A percentile compares a stretch with the other conserved stretches of the same genome.
These are phyloP conservation scores for Chalciporus piperatus DNA, from an alignment of 768 basidiomycete genomes.

Conservation along the genomic window DNA sequence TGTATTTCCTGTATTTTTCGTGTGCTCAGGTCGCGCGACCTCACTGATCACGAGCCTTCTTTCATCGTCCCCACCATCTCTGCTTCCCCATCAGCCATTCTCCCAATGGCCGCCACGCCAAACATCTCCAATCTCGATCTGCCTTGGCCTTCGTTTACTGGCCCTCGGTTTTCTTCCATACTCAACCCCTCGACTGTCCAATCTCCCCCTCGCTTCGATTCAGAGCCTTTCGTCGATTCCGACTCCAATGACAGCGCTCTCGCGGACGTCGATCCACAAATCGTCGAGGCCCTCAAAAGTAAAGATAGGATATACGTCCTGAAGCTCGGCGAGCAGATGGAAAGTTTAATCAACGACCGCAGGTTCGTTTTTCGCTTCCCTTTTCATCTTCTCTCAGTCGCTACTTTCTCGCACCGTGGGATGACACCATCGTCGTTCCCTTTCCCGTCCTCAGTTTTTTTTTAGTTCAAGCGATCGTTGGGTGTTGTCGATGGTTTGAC, in stretches of 20 bases:
- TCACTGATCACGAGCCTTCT: conserved; percentile 8
- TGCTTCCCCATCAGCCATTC: conserved; percentile 7
- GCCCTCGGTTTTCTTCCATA: conserved; percentile 12
- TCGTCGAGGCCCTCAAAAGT: conserved; percentile 81
- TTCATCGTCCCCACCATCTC: conserved; percentile 13
- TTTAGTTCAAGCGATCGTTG: not conserved
- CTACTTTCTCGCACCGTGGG: conserved; percentile 6
- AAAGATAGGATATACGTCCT: conserved; percentile 87
- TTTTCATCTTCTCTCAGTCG: not conserved
- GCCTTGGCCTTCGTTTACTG: conserved; percentile 3
- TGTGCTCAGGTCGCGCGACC: conserved; percentile 8
- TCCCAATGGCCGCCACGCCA: conserved; percentile 12
- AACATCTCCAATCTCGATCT: conserved; percentile 14
- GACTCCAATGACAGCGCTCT: conserved; percentile 26
- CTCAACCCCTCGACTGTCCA: conserved; percentile 11
- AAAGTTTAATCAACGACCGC: conserved; percentile 71
- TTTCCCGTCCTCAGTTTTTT: not conserved
- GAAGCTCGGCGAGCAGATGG: conserved; percentile 86
- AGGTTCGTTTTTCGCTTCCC: conserved; percentile 45
- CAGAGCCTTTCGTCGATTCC: conserved; percentile 28
- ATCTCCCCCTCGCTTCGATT: conserved; percentile 21
- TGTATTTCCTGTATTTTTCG: conserved; percentile 2
- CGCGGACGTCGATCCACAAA: conserved; percentile 69
- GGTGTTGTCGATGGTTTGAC: conserved; percentile 5
- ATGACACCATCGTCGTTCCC: not conserved